These are phyloP conservation scores for Clarireedia hainanense DNA, from an alignment of 2,329 filamentous ascomycete genomes.

Conservation along the genomic window DNA sequence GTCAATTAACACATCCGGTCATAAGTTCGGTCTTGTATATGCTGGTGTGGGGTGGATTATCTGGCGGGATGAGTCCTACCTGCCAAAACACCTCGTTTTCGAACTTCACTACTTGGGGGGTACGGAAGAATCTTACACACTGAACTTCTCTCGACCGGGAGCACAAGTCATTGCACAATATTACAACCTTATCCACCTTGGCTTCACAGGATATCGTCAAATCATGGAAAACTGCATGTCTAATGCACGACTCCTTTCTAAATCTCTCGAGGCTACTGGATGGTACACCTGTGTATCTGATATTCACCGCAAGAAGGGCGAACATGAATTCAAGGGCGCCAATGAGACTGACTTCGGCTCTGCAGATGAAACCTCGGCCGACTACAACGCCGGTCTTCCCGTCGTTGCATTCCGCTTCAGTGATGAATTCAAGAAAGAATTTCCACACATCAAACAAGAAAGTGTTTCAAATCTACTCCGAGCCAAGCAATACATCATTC, in stretches of 20 bases:
- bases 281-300: conserved; percentile 60
- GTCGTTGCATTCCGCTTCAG: conserved; percentile 61
- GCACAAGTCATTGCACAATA: conserved; percentile 65
- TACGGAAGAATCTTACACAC: conserved; percentile 62
- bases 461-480: conserved; percentile 54
- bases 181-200: conserved; percentile 65
- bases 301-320: conserved; percentile 52
- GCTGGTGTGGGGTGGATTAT: conserved; percentile 64
- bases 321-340: conserved; percentile 29
- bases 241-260: conserved; percentile 57
- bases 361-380: conserved; percentile 44
- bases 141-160: conserved; percentile 66
- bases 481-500: conserved; percentile 63
- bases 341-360: conserved; percentile 31
- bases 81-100: conserved; percentile 62
- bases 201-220: conserved; percentile 54
- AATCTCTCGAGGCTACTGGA: conserved; percentile 54
- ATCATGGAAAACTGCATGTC: conserved; percentile 60
- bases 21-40: conserved; percentile 57
- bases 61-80: conserved; percentile 56
- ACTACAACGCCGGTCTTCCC: conserved; percentile 57
- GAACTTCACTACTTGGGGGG: conserved; percentile 62
- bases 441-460: conserved; percentile 56
- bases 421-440: conserved; percentile 52
- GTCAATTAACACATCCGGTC: conserved; percentile 58